These are phyloP conservation scores for Fusarium tjaetaba DNA, from an alignment of 2,329 filamentous ascomycete species.

Conservation along the genomic window DNA sequence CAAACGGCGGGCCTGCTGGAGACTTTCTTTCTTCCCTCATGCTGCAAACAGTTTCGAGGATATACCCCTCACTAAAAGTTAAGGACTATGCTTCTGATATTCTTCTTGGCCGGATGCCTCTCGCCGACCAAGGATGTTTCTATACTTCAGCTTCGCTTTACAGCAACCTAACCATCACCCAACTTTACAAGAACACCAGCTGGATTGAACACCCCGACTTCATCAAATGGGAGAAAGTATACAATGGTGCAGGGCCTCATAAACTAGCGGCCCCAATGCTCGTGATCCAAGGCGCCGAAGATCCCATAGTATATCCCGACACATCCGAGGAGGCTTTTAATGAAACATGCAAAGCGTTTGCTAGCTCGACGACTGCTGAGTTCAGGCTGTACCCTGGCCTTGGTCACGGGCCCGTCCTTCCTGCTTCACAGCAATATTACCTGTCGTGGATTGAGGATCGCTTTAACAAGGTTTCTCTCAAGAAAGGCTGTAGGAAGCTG, in stretches of 20 bases:
- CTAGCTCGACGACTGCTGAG: not conserved
- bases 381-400: not conserved
- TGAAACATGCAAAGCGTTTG: conserved; percentile 15
- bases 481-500: not conserved
- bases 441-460: not conserved
- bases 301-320: conserved; percentile 20
- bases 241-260: conserved; percentile 33
- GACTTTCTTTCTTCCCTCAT: conserved; percentile 1
- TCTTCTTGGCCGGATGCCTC: not conserved
- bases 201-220: not conserved
- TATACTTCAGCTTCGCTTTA: not conserved
- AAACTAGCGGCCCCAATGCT: conserved; percentile 35
- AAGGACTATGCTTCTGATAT: conserved; percentile 3
- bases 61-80: not conserved
- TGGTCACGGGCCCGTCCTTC: not conserved
- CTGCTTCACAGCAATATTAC: not conserved
- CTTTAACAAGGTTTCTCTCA: not conserved
- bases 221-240: not conserved
- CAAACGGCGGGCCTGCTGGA: not conserved
- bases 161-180: not conserved
- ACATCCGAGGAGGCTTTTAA: conserved; percentile 22
- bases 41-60: not conserved
- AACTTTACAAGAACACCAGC: conserved; percentile 2
- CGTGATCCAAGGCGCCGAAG: conserved; percentile 35
- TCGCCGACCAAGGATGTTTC: not conserved